Percentiles rank a stretch among this genome's conserved stretches.
phyloP scores from a whole-genome alignment of 768 basidiomycete genomes.

The Suillus americanus region DNA sequence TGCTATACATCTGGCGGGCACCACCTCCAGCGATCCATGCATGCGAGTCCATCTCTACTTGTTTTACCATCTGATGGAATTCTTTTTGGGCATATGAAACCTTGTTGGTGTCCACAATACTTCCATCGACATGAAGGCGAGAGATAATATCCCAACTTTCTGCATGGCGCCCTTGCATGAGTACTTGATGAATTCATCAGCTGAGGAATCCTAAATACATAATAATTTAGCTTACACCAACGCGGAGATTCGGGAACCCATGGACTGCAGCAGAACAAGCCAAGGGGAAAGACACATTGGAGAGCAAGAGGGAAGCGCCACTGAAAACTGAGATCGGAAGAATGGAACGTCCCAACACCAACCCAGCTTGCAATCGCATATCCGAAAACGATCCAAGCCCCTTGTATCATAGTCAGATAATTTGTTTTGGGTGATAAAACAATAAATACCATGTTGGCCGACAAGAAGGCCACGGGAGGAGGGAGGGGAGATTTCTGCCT shows the following conservation, averaged over 20 bases:
- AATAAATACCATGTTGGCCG: neutral
- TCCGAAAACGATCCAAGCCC: constrained; percentile 2
- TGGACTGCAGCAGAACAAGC: neutral
- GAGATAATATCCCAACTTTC: neutral
- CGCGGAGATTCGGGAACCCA: neutral
- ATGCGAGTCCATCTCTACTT: constrained; percentile 7
- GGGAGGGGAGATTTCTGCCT: neutral
- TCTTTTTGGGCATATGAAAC: constrained; percentile 2
- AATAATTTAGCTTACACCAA: neutral
- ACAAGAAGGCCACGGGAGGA: constrained; percentile 1
- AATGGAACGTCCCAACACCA: neutral
- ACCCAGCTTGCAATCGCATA: constrained; percentile 5
- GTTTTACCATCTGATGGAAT: constrained; percentile 9
- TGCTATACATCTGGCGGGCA: constrained; percentile 4
- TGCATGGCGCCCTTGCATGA: neutral
- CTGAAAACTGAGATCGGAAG: neutral
- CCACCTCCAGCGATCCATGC: constrained; percentile 8
- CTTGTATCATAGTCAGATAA: neutral
- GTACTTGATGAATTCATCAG: neutral
- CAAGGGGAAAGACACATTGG: neutral
- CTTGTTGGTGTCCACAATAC: neutral
- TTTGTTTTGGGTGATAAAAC: neutral
- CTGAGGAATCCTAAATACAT: neutral
- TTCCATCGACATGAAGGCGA: neutral
- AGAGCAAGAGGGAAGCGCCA: neutral